These are phyloP conservation scores for Trypethelium eluteriae DNA, from an alignment of 495 filamentous ascomycete genomes.

Conservation along the genomic window DNA sequence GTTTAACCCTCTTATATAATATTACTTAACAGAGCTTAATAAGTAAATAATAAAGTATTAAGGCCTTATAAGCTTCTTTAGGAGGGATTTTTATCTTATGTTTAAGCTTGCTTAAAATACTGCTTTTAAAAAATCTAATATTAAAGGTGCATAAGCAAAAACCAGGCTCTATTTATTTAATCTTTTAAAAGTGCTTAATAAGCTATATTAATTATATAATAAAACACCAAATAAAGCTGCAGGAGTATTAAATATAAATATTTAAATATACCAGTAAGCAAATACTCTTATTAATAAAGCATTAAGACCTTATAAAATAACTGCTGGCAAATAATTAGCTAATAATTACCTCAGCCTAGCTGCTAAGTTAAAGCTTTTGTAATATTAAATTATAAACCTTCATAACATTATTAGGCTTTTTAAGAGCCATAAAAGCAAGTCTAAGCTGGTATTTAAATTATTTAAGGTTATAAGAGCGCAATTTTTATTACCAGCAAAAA, in stretches of 20 bases:
- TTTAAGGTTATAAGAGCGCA: not conserved
- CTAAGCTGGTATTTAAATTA: not conserved
- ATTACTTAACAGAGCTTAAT: not conserved
- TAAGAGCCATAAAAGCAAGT: not conserved
- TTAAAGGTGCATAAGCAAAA: not conserved
- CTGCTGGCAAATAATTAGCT: not conserved
- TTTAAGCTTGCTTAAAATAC: not conserved
- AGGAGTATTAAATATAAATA: not conserved
- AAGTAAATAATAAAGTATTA: not conserved
- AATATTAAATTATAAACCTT: not conserved
- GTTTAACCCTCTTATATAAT: not conserved
- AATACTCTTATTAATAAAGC: no score
- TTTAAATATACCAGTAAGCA: not conserved
- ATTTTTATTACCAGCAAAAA: not conserved
- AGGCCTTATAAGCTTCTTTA: not conserved
- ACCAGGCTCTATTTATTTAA: not conserved
- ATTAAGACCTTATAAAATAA: slow-evolving; percentile 1
- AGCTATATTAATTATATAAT: not conserved
- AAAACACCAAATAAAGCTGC: not conserved
- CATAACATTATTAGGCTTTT: not conserved
- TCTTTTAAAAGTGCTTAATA: slow-evolving; percentile 1
- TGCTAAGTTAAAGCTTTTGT: not conserved
- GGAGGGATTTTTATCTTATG: not conserved
- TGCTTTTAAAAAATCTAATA: not conserved
- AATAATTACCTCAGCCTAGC: not conserved